Evolutionary conservation across 768 basidiomycete genomes (phyloP), one percentile per base, ranked within the genome.

Genomic region (Boletus reticuloceps): DNA sequence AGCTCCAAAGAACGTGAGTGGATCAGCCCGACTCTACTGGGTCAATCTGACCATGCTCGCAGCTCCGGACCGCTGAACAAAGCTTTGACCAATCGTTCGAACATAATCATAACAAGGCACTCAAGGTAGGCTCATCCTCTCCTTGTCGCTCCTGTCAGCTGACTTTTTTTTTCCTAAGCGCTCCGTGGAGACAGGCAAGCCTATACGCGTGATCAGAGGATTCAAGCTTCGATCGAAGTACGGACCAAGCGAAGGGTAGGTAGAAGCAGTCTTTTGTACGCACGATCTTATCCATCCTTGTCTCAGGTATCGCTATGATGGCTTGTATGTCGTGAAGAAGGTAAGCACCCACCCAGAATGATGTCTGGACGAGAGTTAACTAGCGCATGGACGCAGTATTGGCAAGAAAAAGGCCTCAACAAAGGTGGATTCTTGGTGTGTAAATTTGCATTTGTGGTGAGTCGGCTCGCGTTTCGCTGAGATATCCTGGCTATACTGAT

Each of bases 21-120:
- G n/a, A 40, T 25, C 12, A 20, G 31, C 5, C 29, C 11, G 11
- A 44, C 12, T 39, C 7, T 19, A 11, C 17, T 9, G 14, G 5
- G 10, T 29, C 4, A 4, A 44, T 44, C 44, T 41, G 36, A 64
- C 47, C n/a, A 5, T 6, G 22, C 11, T 19, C 40, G 19, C 43
- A 93, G 90, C 84, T 96, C 43, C 88, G 94, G 14, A 95, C 94
- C 0, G 94, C 89, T 10, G 87, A 86, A 5, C 94, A 97, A 69
- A 91, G 85, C 60, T 86, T 76, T 47, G 84, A 95, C 67, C 94
- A 96, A 68, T 78, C 77, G 3, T 95, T 94, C 58, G 88, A 93
- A 12, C 81, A 89, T 58, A 69, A 67, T 9, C 81, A 80, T 63
- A 95, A 95, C 67, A 82, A 75, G 55, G 81, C 89, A 40, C 72